Base-by-base conservation (phyloP, 129 eudicot species). In the Mikania micrantha region DNA sequence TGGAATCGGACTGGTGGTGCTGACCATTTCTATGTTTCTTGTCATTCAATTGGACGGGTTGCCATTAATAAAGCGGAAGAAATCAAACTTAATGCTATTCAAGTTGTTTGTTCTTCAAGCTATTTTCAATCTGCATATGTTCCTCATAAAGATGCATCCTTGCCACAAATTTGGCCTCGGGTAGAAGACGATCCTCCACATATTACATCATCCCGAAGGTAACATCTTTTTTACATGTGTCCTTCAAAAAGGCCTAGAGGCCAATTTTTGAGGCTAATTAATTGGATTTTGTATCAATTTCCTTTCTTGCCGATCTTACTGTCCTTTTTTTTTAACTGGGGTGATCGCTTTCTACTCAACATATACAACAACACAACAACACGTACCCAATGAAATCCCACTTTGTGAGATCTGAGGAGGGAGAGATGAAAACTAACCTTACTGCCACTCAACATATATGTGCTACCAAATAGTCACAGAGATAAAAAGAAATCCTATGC, bases 91-190 rank as follows among this genome's bases (percentile, higher is more conserved):
- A 92, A 92, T 75, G 87, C 91, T 44, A 85, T 92, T 67, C 98
- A 92, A 80, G 85, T 88, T 28, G 98, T 92, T 50, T 92, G 98
- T 79, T 85, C 98, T 22, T 85, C 98, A 6, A 92, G 85, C 73
- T 92, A 92, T 64, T 92, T 79, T 74, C 27, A 74, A 40, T 66
- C 89, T 52, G 66, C 80, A 0, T 92, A 88, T 72, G 88, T 83
- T 77, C 73, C 98, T 76, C 98, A 92, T 56, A 92, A 92, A 69
- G 98, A 92, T 79, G 89, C 82, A 17, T 81, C 84, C 16, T 57
- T 92, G 69, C 98, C 98, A 16, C 98, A 92, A 73, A 88, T 92
- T 77, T 92, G 98, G 98, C 98, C 96, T 42, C 82, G 97, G 52
- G 74, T 2, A 76, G 36, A 78, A 61, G 86, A 66, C 1, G 79